Evolutionary conservation across 2,329 filamentous ascomycete genomes (phyloP).

Genomic region (Fusarium verticillioides): DNA sequence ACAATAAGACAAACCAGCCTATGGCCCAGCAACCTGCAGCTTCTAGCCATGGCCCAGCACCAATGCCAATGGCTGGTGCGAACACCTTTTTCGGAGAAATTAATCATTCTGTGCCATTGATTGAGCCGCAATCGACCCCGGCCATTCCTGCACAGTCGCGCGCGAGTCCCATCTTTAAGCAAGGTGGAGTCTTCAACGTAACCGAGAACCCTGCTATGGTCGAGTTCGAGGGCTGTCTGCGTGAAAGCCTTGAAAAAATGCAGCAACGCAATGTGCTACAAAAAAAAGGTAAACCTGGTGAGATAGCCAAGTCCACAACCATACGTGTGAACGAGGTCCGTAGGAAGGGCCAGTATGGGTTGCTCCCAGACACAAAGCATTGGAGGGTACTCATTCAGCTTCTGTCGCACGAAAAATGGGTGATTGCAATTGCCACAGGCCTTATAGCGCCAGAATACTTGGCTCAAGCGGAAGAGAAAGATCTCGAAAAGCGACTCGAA

Average conservation of each 20-base stretch:
- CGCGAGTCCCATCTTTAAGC: slow-evolving; percentile 13
- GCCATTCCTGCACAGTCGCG: not conserved
- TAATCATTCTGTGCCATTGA: not conserved
- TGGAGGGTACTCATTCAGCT: slow-evolving; percentile 50
- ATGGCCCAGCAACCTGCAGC: slow-evolving; percentile 3
- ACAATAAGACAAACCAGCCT: not conserved
- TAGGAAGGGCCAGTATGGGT: slow-evolving; percentile 40
- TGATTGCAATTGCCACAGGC: slow-evolving; percentile 45
- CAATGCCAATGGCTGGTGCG: slow-evolving; percentile 50
- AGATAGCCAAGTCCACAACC: slow-evolving; percentile 37
- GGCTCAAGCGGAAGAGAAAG: slow-evolving; percentile 41
- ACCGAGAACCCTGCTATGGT: slow-evolving; percentile 38
- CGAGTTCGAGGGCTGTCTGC: slow-evolving; percentile 42
- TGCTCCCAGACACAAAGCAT: slow-evolving; percentile 49
- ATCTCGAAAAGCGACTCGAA: slow-evolving; percentile 43
- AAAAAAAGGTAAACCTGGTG: not conserved
- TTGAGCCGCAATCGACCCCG: not conserved
- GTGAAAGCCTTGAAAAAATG: slow-evolving; percentile 17
- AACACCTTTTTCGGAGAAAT: slow-evolving; percentile 52
- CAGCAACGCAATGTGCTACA: slow-evolving; percentile 17
- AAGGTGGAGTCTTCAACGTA: slow-evolving; percentile 39
- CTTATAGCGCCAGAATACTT: slow-evolving; percentile 44
- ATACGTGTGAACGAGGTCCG: slow-evolving; percentile 43
- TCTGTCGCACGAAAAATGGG: slow-evolving; percentile 46
- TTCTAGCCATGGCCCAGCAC: slow-evolving; percentile 26